A percentile compares a stretch with the other conserved stretches of the same genome.
These are phyloP conservation scores for Debaryomycetaceae sp. DNA, from an alignment of 1,139 yeast species.

Conservation along the genomic window DNA sequence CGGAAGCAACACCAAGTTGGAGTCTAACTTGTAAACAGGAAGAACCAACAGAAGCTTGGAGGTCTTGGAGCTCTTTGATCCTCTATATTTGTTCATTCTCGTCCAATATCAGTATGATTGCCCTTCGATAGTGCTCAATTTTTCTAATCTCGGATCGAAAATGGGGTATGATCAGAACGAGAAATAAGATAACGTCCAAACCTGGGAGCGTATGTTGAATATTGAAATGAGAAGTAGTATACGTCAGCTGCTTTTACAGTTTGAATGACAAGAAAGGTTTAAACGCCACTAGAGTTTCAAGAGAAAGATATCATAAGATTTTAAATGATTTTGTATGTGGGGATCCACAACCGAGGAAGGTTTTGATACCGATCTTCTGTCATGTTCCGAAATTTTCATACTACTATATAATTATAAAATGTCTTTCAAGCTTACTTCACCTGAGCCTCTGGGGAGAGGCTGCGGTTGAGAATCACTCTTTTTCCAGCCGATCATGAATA, in stretches of 20 bases:
- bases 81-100: not conserved
- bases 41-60: constrained; percentile 20
- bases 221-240: too few species aligned
- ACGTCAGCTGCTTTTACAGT: too few species aligned
- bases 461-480: constrained; percentile 65
- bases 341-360: not conserved
- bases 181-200: too few species aligned
- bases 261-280: too few species aligned
- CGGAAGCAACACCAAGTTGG: constrained; percentile 52
- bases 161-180: too few species aligned
- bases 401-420: constrained; percentile 28
- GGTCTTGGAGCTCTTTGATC: not conserved
- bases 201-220: too few species aligned
- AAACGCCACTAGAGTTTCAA: not conserved
- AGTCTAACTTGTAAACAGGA: constrained; percentile 42
- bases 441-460: constrained; percentile 72
- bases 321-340: not conserved
- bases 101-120: too few species aligned
- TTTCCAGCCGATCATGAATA: constrained; percentile 90
- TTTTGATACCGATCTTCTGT: not conserved
- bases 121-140: too few species aligned
- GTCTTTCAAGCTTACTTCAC: constrained; percentile 64
- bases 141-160: too few species aligned
- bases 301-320: not conserved
- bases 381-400: not conserved